These are phyloP conservation scores for Jasminum sambac DNA, from an alignment of 257 asterid genomes.

Conservation along the genomic window DNA sequence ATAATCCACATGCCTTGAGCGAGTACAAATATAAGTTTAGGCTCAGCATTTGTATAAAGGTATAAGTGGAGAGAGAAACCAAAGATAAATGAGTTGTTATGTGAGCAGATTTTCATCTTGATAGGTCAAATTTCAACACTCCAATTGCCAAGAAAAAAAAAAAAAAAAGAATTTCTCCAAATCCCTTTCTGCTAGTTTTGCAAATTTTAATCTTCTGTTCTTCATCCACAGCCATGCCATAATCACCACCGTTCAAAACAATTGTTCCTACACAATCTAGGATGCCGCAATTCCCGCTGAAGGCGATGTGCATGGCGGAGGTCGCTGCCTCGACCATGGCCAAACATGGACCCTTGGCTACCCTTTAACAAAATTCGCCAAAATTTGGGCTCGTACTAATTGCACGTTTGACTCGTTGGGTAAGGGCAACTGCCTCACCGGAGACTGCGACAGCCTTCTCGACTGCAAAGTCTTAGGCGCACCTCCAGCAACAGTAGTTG, in stretches of 20 bases:
- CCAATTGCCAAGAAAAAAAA: background rate
- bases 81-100: too few species aligned
- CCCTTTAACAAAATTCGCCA: conserved; percentile 30
- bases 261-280: conserved; percentile 64
- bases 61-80: too few species aligned
- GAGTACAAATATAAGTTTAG: too few species aligned
- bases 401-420: conserved; percentile 58
- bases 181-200: background rate
- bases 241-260: conserved; percentile 47
- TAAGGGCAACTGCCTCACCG: conserved; percentile 53
- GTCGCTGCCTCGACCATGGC: conserved; percentile 50
- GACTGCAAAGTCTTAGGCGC: conserved; percentile 41
- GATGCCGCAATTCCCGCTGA: conserved; percentile 61
- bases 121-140: background rate
- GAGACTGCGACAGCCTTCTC: conserved; percentile 58
- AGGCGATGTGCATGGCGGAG: conserved; percentile 41
- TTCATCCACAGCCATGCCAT: conserved; percentile 38
- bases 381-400: conserved; percentile 67
- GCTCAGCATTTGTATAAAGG: too few species aligned
- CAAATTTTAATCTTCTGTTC: conserved; percentile 26
- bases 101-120: too few species aligned
- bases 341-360: conserved; percentile 44
- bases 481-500: conserved; percentile 54
- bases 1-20: too few species aligned
- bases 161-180: conserved; percentile 31